Base-by-base conservation (phyloP, 352 stramenopile genomes). In the Pythium apleroticum region DNA sequence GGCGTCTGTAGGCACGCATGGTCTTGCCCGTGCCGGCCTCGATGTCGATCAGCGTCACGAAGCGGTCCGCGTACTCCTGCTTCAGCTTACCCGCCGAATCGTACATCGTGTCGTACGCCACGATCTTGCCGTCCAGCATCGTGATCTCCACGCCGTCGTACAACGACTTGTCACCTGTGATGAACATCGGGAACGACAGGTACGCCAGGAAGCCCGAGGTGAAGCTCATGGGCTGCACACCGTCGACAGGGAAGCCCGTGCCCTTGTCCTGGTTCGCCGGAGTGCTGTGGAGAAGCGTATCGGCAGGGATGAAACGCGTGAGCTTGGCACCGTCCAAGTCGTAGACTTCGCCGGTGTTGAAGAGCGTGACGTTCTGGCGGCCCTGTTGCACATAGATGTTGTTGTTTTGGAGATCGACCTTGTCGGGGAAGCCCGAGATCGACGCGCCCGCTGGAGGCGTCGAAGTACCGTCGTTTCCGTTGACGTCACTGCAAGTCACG, bases 1-100 rank as follows among this genome's bases (percentile, higher is more conserved):
- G 71, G 15, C 81, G 80, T 73, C 91, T 90, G 63, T 61, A 65
- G 1, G 81, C 84, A 45, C 71, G 66, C 78, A 93, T 87, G 55
- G 84, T 84, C 76, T 91, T 86, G 31, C 84, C 84, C 20, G 79
- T 87, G 22, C 74, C 78, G 20, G 78, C 68, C 57, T 93, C 81
- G 6, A 93, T 74, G 68, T 91, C 84, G 24, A 90, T 63, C n/a
- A 77, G 75, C 33, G 80, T 93, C 43, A 72, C 55, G 71, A 87
- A 91, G 25, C 60, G 64, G 28, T 75, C 69, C 28, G 52, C 45
- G 65, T 86, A 85, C 52, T 39, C 70, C 6, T 72, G 57, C 65
- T 84, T 77, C 49, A 87, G 74, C 60, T 66, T 69, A 14, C 76
- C 76, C 28, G 74, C 65, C 24, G 45, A 27, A 25, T 78, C 72